These are phyloP conservation scores for Syzygium grande DNA, from an alignment of 345 rosid genomes.

Conservation along the genomic window DNA sequence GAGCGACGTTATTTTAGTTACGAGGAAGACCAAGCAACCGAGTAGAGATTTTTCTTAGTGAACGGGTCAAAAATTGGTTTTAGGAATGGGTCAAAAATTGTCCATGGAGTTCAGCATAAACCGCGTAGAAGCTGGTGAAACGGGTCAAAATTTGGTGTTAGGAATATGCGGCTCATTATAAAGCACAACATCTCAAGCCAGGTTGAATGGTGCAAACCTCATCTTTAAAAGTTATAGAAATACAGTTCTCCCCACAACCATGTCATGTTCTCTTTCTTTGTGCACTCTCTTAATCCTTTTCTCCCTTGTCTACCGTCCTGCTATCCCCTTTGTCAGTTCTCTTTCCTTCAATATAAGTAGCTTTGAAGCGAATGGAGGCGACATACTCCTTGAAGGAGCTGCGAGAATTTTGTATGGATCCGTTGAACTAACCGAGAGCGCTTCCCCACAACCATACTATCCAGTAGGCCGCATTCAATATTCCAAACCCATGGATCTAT, in stretches of 20 bases:
- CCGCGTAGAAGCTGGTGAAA: not conserved
- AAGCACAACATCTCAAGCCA: not conserved
- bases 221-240: not conserved
- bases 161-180: not conserved
- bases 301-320: not conserved
- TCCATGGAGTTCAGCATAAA: no score
- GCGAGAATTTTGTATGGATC: not conserved
- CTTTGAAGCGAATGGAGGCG: rapidly evolving
- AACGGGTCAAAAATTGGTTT: no score
- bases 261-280: not conserved
- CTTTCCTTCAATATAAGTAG: not conserved
- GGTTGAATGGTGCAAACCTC: not conserved
- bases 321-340: not conserved
- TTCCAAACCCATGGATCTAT: not conserved
- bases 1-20: no score
- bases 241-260: not conserved
- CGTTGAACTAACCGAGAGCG: not conserved
- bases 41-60: no score
- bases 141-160: not conserved
- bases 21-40: no score
- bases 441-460: not conserved
- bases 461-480: not conserved
- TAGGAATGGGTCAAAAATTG: no score
- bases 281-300: not conserved
- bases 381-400: not conserved